Base-by-base conservation (phyloP, 495 filamentous ascomycete species). In the Lepidopterella palustris region DNA sequence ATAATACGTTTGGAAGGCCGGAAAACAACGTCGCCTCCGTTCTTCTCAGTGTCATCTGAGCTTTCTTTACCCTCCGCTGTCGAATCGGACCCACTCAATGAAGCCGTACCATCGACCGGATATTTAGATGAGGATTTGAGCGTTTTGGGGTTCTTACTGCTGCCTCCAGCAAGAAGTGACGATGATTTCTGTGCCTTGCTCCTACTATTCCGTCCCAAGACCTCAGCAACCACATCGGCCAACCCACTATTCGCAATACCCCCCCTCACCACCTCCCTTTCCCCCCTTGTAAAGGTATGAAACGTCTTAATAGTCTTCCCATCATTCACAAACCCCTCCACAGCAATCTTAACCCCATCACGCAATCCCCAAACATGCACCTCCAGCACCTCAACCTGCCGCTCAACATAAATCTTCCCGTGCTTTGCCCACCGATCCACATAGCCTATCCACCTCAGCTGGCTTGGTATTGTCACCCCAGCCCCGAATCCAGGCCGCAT, bases 401-500 rank as follows among this genome's bases (percentile, higher is more conserved):
- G 77, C 66, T 96, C 92, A 2, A 93, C 77, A 65, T 97, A 98
- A 27, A 79, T 75, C 74, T 96, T 96, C 6, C 74, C 82, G 40
- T 80, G 68, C 50, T 82, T 84, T 13, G 87, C 77, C 93, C 93
- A 97, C 28, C 84, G 80, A 68, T 96, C 88, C 23, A 95, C 87
- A 72, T 98, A 98, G n/a, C 79, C 78, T 9, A 97, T 78, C 84
- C 89, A 97, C 10, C 93, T 78, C 60, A 92, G 70, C 73, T 98
- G 93, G 64, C 88, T 92, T 0, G 90, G 90, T 48, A 98, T 97
- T 39, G 86, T 90, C n/a, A 98, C 87, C 1, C 93, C 93, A 39
- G 82, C 78, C 0, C 93, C 93, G 69, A 95, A 96, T 1, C 86
- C 87, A 4, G 84, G 84, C 40, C 90, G 76, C 93, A 98, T 98